Conservation (phyloP, 768 basidiomycete species). For the Amanita fuliginea region DNA sequence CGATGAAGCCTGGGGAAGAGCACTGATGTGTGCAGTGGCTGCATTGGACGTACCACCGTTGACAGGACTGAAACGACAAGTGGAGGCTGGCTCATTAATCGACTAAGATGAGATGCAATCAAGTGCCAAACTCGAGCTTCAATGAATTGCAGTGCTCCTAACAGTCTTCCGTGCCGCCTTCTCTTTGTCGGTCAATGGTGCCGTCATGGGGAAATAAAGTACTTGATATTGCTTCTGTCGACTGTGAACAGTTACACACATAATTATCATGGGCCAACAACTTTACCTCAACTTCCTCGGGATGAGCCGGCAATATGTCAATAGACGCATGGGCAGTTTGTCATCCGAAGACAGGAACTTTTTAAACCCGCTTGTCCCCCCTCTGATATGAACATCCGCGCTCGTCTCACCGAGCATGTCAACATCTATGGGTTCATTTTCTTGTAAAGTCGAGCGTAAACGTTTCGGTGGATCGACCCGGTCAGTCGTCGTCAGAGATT, state of each 20-base stretch:
- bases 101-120: constrained; percentile 31
- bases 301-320: constrained; percentile 8
- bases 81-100: constrained; percentile 18
- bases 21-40: constrained; percentile 61
- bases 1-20: constrained; percentile 81
- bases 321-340: background rate
- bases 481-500: background rate
- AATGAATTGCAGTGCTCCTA: constrained; percentile 33
- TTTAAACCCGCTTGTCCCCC: background rate
- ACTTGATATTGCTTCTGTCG: constrained; percentile 64
- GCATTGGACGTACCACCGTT: constrained; percentile 55
- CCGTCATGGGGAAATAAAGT: constrained; percentile 66
- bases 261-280: background rate
- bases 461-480: background rate
- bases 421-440: background rate
- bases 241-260: constrained; percentile 19
- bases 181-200: constrained; percentile 47
- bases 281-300: constrained; percentile 13
- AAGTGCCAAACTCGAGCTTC: constrained; percentile 8
- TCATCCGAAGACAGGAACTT: background rate
- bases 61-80: constrained; percentile 17
- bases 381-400: background rate
- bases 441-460: background rate
- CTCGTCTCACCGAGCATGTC: background rate
- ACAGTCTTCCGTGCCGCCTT: constrained; percentile 38